These are phyloP conservation scores for Lentinula lateritia DNA, from an alignment of 768 basidiomycete species.

Conservation along the genomic window DNA sequence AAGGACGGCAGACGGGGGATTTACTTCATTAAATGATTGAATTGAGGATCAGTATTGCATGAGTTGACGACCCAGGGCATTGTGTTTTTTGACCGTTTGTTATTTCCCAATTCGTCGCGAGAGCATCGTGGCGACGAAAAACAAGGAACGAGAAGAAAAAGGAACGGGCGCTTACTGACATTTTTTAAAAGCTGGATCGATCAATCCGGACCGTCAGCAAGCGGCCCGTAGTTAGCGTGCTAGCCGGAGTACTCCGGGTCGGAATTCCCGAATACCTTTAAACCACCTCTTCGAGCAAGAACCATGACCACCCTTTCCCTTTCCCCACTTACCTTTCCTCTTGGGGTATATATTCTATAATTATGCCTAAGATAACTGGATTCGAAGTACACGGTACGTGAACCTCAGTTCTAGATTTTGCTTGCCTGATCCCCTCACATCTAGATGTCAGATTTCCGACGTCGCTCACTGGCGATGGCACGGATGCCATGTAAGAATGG, in stretches of 20 bases:
- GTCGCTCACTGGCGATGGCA: slow-evolving; percentile 84
- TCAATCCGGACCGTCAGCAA: neutral
- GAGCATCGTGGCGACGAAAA: slow-evolving; percentile 1
- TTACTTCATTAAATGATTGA: neutral
- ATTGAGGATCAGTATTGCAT: neutral
- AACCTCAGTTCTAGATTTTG: neutral
- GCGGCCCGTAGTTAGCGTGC: no score
- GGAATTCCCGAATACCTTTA: neutral
- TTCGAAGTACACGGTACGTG: slow-evolving; percentile 28
- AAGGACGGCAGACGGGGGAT: neutral
- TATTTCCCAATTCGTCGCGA: neutral
- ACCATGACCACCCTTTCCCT: neutral
- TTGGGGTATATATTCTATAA: neutral
- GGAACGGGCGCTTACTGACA: neutral
- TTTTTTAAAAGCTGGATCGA: neutral
- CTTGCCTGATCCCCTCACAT: neutral
- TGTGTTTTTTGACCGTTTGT: neutral
- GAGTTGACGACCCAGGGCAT: neutral
- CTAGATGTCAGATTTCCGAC: slow-evolving; percentile 91
- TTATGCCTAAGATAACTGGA: slow-evolving; percentile 29
- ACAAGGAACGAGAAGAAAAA: neutral
- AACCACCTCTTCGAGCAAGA: neutral
- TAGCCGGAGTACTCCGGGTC: neutral
- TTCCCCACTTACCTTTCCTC: neutral
- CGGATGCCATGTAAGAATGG: slow-evolving; percentile 74